Base-by-base conservation (phyloP, 176 grass and related monocot species). In the Tillandsia fasciculata region DNA sequence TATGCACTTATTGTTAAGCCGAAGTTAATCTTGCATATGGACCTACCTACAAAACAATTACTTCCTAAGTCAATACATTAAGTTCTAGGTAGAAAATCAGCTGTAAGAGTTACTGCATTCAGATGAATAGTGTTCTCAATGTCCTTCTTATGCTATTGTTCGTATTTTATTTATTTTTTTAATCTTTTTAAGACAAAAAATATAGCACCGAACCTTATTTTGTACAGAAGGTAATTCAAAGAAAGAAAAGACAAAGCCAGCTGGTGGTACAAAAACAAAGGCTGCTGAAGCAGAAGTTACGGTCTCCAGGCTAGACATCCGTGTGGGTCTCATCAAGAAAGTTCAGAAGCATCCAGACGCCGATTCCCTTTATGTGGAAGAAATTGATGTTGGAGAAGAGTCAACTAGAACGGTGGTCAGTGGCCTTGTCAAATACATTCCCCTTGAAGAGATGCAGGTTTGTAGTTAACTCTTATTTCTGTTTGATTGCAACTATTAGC, bases 401-500 rank as follows among this genome's bases (percentile, higher is more conserved):
- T 83, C 79, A 72, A 83, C 86, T 72, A 86, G 94, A 82, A 97
- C 84, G 48, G 89, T 97, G 17, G 94, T 90, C 63, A 97, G 94
- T 49, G 86, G 94, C n/a, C 94, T 97, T 67, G 89, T 97, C 14
- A 97, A 85, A 73, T 97, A 70, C 65, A 92, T 97, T 66, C 79
- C 94, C 52, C 79, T 92, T 52, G 89, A 92, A 74, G 86, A 97
- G 78, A 92, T 97, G 84, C 86, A 97, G 94, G 94, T 92, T 20
- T 49, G 28, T 50, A 12, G 0, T 48, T 50, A 2, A 3, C 2
- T 15, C 33, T 52, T 18, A 14, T 50, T 50, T 59, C 7, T 58
- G 0, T 42, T 42, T 42, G 5, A 42, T 42, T 6, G 3, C 33
- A 42, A 5, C 33, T 42, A 42, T 42, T 42, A 6, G 5, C 33